phyloP scores from a whole-genome alignment of 2,329 filamentous ascomycete species.

The Fonsecaea multimorphosa region DNA sequence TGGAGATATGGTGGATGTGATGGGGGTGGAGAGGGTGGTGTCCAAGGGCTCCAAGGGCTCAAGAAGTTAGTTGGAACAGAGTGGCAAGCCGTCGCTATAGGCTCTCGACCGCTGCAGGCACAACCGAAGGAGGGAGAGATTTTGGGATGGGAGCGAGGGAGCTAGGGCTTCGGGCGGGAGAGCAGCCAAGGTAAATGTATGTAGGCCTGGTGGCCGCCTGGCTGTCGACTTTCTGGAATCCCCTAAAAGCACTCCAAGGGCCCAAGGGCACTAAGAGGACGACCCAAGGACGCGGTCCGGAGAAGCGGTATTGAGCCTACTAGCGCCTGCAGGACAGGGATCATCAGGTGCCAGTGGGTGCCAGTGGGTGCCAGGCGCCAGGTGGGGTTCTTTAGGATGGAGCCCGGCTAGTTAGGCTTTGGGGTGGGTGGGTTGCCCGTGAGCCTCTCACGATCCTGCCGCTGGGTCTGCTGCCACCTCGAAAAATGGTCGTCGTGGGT shows the following conservation, averaged over 20 bases:
- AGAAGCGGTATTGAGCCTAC: constrained; percentile 27
- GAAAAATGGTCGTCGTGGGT: not conserved
- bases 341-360: constrained; percentile 33
- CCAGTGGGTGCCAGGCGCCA: constrained; percentile 32
- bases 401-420: constrained; percentile 21
- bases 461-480: constrained; percentile 9
- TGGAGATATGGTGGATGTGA: constrained; percentile 31
- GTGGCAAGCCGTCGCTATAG: constrained; percentile 27
- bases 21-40: constrained; percentile 33
- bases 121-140: constrained; percentile 26
- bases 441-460: constrained; percentile 12
- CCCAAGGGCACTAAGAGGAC: not conserved
- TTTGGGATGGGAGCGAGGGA: constrained; percentile 30
- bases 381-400: constrained; percentile 19
- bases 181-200: constrained; percentile 22
- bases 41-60: constrained; percentile 30
- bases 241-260: constrained; percentile 16
- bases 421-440: not conserved
- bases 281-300: constrained; percentile 32
- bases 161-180: constrained; percentile 34
- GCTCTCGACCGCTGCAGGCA: constrained; percentile 33
- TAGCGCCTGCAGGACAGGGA: constrained; percentile 28
- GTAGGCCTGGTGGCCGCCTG: constrained; percentile 5
- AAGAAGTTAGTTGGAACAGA: constrained; percentile 17
- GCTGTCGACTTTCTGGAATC: constrained; percentile 29